These are phyloP conservation scores for Thermothelomyces thermophilus DNA, from an alignment of 2,329 filamentous ascomycete genomes.

Conservation along the genomic window DNA sequence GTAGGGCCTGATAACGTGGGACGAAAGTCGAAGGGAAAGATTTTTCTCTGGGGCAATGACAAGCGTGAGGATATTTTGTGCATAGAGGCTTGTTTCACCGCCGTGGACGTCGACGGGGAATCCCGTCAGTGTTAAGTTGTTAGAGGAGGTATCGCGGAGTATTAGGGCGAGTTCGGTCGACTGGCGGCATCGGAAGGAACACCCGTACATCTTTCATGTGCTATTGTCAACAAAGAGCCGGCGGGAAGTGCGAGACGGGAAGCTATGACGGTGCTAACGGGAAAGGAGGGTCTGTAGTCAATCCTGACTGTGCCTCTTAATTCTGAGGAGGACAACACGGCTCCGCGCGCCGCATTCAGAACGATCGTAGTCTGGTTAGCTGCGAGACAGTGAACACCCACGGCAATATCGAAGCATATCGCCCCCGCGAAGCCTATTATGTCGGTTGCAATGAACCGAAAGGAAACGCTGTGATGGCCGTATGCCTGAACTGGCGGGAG, in stretches of 20 bases:
- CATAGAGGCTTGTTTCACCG: conserved; percentile 33
- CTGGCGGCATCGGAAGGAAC: conserved; percentile 53
- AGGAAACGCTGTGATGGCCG: conserved; percentile 63
- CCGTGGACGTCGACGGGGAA: conserved; percentile 32
- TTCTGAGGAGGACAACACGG: conserved; percentile 44
- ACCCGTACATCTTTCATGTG: conserved; percentile 58
- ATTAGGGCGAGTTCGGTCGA: conserved; percentile 57
- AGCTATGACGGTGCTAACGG: conserved; percentile 45
- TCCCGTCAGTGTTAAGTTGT: conserved; percentile 52
- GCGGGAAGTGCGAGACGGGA: conserved; percentile 47
- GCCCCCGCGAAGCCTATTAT: conserved; percentile 68
- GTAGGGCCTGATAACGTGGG: too few species aligned
- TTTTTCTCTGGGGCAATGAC: conserved; percentile 35
- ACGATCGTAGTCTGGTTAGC: conserved; percentile 52
- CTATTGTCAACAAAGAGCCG: conserved; percentile 64
- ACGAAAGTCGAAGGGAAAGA: conserved; percentile 39
- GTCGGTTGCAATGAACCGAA: conserved; percentile 72
- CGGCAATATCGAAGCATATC: conserved; percentile 61
- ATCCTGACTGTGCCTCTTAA: conserved; percentile 48
- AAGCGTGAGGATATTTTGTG: conserved; percentile 34
- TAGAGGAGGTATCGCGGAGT: conserved; percentile 52
- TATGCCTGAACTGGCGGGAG: conserved; percentile 54
- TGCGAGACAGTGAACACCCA: conserved; percentile 63
- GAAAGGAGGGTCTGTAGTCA: conserved; percentile 46
- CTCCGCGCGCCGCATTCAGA: conserved; percentile 51